These are phyloP conservation scores for Chenopodium quinoa DNA, from an alignment of 148 eudicot species.

Conservation along the genomic window DNA sequence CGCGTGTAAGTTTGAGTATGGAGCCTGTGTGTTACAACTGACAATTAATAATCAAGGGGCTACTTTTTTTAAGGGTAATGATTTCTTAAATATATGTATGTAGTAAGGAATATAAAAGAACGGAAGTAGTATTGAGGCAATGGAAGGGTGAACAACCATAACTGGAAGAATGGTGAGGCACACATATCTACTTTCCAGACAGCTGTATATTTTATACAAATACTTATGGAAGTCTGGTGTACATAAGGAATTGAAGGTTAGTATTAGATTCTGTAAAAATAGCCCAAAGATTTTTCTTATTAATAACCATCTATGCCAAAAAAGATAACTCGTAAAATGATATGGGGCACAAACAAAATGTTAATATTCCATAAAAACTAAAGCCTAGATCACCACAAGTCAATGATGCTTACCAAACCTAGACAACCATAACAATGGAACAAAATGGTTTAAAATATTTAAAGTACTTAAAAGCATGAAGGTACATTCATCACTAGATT, in stretches of 20 bases:
- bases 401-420: not conserved
- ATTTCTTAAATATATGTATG: no score
- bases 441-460: not conserved
- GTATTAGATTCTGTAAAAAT: not conserved
- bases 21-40: no score
- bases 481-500: not conserved
- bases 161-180: not conserved
- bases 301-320: not conserved
- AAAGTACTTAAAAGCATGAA: slow-evolving; percentile 4
- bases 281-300: not conserved
- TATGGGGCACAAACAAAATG: not conserved
- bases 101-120: no score
- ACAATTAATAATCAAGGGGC: no score
- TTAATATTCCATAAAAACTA: not conserved
- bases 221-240: not conserved
- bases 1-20: no score
- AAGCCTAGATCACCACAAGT: not conserved
- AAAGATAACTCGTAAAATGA: not conserved
- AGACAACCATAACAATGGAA: slow-evolving; percentile 13
- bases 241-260: not conserved
- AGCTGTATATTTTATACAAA: not conserved
- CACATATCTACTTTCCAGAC: slow-evolving; percentile 1
- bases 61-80: no score
- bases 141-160: not conserved
- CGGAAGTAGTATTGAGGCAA: not conserved